Evolutionary conservation across 1,139 yeast species (phyloP).

Genomic region (Blastobotrys serpentis): DNA sequence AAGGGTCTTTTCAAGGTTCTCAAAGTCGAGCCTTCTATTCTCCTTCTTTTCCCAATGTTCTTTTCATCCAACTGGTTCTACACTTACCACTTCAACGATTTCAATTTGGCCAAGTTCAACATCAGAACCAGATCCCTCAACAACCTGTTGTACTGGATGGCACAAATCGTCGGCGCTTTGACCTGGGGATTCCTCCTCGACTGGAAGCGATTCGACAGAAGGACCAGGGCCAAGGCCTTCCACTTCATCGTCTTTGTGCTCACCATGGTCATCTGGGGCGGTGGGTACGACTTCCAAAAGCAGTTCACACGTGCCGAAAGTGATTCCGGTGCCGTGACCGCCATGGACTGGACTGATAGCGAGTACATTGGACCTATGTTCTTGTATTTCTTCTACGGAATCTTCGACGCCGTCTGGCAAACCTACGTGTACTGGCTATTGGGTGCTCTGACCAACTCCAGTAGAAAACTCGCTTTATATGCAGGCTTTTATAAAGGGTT

Average conservation of each 20-base stretch:
- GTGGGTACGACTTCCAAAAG: conserved; percentile 55
- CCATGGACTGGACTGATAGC: conserved; percentile 47
- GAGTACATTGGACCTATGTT: conserved; percentile 58
- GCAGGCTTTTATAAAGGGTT: conserved; percentile 64
- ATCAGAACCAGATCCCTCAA: conserved; percentile 61
- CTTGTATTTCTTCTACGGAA: conserved; percentile 61
- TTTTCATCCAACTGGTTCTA: conserved; percentile 65
- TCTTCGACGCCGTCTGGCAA: conserved; percentile 60
- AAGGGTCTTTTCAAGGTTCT: conserved; percentile 45
- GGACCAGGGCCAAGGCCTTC: conserved; percentile 49
- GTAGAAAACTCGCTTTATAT: conserved; percentile 55
- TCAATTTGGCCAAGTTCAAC: conserved; percentile 56
- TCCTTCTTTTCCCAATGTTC: conserved; percentile 57
- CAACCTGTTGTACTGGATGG: conserved; percentile 58
- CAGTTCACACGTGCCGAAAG: conserved; percentile 46
- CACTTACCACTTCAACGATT: conserved; percentile 61
- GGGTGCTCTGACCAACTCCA: conserved; percentile 59
- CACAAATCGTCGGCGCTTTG: conserved; percentile 59
- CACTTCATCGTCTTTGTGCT: conserved; percentile 45
- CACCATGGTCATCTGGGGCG: conserved; percentile 59
- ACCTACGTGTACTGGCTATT: conserved; percentile 55
- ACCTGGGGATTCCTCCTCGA: conserved; percentile 52
- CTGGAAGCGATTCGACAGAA: conserved; percentile 44
- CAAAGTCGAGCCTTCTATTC: conserved; percentile 47
- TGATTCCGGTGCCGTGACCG: conserved; percentile 16